Base-by-base conservation (phyloP, 148 eudicot species). In the Rhododendron griersonianum region DNA sequence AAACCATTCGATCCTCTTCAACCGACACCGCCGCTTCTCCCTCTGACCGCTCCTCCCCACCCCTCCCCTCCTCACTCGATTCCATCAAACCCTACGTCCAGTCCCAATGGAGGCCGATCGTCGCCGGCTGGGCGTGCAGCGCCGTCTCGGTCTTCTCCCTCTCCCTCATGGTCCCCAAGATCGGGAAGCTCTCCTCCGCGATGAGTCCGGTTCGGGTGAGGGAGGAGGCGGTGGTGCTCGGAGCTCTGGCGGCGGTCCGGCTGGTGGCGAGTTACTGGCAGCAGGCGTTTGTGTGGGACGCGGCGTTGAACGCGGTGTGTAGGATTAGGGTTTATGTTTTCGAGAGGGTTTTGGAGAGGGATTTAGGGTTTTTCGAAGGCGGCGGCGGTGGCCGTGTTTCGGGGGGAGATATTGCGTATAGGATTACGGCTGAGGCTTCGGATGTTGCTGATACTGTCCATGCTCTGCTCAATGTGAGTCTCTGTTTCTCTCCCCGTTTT, bases 231-330 rank as follows among this genome's bases (percentile, higher is more conserved):
- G 53, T 85, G 86, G 80, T 84, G 14, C 83, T 97, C 80, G 96
- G 92, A 7, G 88, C 67, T 37, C 85, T 93, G 80, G 91, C 93
- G 82, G 65, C 86, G 83, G 90, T 86, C 63, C 88, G 94, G 33
- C 47, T 89, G 83, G 84, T 87, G 28, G 90, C 96, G 21, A 90
- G 81, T 90, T 95, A 94, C 88, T 81, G 93, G 86, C 99, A 97
- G 89, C 96, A 97, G 81, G 94, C 95, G 84, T 87, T 91, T 48
- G 69, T 97, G 48, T 95, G 96, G 98, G 96, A 95, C 53, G 98
- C 98, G 7, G 93, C 98, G 88, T 83, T 95, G 78, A 91, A 86
- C 76, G 87, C 91, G 14, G 92, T 88, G 53, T 93, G 88, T 85
- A 87, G 88, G 65, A 55, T 94, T 65, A 92, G 98, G 94, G 91